Base-by-base conservation (phyloP, 805 yeast species). In the Vanderwaltozyma yarrowii region DNA sequence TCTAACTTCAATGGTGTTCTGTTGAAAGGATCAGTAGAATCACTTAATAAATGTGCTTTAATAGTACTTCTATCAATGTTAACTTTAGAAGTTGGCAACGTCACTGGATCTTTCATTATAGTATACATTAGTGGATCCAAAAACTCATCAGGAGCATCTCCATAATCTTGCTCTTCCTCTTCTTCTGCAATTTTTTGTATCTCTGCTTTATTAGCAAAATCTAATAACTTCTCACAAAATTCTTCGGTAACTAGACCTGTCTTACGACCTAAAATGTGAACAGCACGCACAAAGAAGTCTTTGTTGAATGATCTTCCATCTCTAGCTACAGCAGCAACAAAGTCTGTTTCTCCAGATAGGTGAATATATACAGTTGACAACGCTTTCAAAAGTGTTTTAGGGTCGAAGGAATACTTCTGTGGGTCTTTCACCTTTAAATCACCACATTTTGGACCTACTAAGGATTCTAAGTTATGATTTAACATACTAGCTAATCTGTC, bases 121-220 rank as follows among this genome's bases (percentile, higher is more conserved):
- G 96, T 84, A 60, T 70, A 92, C 97, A 92, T 89, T 51, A 92
- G 73, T 12, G 99, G 99, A 66, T 92, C 99, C 49, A 92, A 72
- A 56, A 80, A 92, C 58, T 92, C 97, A 56, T 92, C 98, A 0
- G 99, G 99, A 14, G 84, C 73, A 37, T 92, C 98, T 19, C 95
- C 96, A 48, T 85, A 69, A 55, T 86, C 96, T 45, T 75, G 54
- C 45, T 89, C 96, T 54, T 85, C 94, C 44, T 76, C 83, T 47
- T 81, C 94, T 43, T 82, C 89, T 12, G 65, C 65, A 23, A 67
- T 49, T 51, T 75, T 73, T 36, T 75, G 72, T 29, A 60, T 54
- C 43, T 81, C 80, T 0, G 94, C 94, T n/a, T 62, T 62, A 24
- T 70, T 63, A 0, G 78, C 82, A 58, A 92, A 86, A 12, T 60